Base-by-base conservation (phyloP, 805 yeast species). In the Lipomyces starkeyi region DNA sequence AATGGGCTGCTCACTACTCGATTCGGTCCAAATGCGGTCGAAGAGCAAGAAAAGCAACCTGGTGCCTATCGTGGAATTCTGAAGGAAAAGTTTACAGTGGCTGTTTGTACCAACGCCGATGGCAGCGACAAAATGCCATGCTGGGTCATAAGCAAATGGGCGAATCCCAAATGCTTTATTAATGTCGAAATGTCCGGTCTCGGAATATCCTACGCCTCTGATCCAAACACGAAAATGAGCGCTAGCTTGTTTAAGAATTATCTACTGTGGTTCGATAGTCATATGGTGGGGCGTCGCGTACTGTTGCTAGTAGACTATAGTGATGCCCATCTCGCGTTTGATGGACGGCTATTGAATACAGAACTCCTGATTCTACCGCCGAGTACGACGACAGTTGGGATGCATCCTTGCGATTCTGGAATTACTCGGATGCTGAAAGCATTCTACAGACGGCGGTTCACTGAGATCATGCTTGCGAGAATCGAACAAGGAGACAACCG, bases 331-430 rank as follows among this genome's bases (percentile, higher is more conserved):
- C 34, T 63, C 32, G n/a, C 62, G 34, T 43, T 58, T 17, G 32
- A 54, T 29, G 67, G 57, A n/a, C 25, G 52, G 8, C 55, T 69
- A 14, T 4, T 35, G 17, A 63, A 69, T 43, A 67, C 68, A 3
- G 72, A 69, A 43, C 54, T 69, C 8, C 8, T 64, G 27, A 57
- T 69, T 13, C 32, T 68, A 52, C 71, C 72, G 25, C 71, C 68
- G 32, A 58, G 57, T 32, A 56, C 65, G 40, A 11, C 53, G 6
- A 20, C 64, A 2, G 25, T 57, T 4, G 67, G 66, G 7, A 17
- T 69, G 29, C 63, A 55, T 22, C 72, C 72, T 7, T 61, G 64
- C 17, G 68, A 61, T 3, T 40, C 52, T 7, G 72, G 72, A 22
- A 55, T 68, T 20, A 29, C 69, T 14, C 61, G 69, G n/a, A 37